phyloP scores from a whole-genome alignment of 768 basidiomycete genomes.

The Mrakia hoshinonis region DNA sequence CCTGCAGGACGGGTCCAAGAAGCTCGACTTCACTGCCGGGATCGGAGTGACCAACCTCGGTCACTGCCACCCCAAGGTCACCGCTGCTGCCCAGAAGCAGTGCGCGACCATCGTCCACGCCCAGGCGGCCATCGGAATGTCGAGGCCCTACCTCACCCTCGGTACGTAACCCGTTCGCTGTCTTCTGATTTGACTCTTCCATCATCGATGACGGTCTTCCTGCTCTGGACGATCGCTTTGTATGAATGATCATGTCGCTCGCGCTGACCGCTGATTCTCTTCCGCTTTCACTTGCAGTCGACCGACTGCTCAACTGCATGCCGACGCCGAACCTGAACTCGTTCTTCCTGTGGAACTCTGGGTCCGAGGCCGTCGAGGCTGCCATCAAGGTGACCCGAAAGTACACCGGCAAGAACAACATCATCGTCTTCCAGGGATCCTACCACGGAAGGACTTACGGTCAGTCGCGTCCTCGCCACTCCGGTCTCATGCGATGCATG shows the following conservation, averaged over 20 bases:
- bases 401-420: slow-evolving; percentile 71
- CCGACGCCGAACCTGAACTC: slow-evolving; percentile 72
- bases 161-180: slow-evolving; percentile 14
- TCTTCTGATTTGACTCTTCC: background rate
- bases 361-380: slow-evolving; percentile 85
- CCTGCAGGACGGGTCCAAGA: slow-evolving; percentile 54
- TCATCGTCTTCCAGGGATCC: slow-evolving; percentile 84
- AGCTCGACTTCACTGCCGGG: slow-evolving; percentile 58
- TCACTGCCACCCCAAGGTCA: slow-evolving; percentile 78
- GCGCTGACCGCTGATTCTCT: no score
- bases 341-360: slow-evolving; percentile 97
- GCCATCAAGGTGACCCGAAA: slow-evolving; percentile 76
- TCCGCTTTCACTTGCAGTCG: slow-evolving; percentile 44
- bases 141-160: slow-evolving; percentile 74
- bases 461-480: background rate
- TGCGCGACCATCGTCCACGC: slow-evolving; percentile 44
- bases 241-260: background rate
- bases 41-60: slow-evolving; percentile 43
- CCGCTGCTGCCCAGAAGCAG: slow-evolving; percentile 79
- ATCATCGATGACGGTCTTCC: no score
- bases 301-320: slow-evolving; percentile 77
- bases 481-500: background rate
- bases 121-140: slow-evolving; percentile 73
- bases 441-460: slow-evolving; percentile 93
- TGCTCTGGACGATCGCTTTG: background rate